Evolutionary conservation across 805 yeast species (phyloP).

Genomic region (Zygosaccharomyces gambellarensis): DNA sequence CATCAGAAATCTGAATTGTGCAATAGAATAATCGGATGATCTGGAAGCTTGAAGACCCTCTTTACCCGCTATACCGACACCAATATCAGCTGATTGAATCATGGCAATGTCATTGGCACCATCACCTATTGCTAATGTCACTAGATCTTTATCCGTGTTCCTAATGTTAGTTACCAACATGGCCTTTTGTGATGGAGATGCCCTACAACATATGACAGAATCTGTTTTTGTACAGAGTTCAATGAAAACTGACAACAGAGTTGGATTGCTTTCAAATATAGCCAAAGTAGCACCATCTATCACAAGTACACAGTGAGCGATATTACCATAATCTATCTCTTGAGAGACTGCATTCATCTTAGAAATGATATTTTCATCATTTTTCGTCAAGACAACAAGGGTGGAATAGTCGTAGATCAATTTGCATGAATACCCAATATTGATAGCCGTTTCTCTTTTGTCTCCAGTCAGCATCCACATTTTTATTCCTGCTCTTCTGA

Average conservation of each 20-base stretch:
- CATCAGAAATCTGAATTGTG: slow-evolving; percentile 80
- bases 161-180: slow-evolving; percentile 80
- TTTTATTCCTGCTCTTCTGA: slow-evolving; percentile 88
- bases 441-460: slow-evolving; percentile 95
- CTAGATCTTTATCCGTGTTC: slow-evolving; percentile 57
- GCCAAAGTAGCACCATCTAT: slow-evolving; percentile 88
- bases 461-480: slow-evolving; percentile 99
- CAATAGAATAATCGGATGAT: slow-evolving; percentile 90
- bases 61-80: slow-evolving; percentile 94
- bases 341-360: slow-evolving; percentile 70
- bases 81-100: slow-evolving; percentile 98
- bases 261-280: slow-evolving; percentile 65
- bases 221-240: slow-evolving; percentile 84
- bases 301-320: slow-evolving; percentile 93
- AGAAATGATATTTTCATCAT: slow-evolving; percentile 57
- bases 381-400: slow-evolving; percentile 59
- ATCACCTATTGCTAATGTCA: slow-evolving; percentile 94
- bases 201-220: slow-evolving; percentile 92
- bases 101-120: slow-evolving; percentile 99
- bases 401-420: slow-evolving; percentile 90
- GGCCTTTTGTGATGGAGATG: slow-evolving; percentile 96
- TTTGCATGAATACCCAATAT: slow-evolving; percentile 92
- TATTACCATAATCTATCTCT: slow-evolving; percentile 64
- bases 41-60: slow-evolving; percentile 98
- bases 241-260: slow-evolving; percentile 67